phyloP scores from a whole-genome alignment of 179 eudicot species.

The Pouteria campechiana region DNA sequence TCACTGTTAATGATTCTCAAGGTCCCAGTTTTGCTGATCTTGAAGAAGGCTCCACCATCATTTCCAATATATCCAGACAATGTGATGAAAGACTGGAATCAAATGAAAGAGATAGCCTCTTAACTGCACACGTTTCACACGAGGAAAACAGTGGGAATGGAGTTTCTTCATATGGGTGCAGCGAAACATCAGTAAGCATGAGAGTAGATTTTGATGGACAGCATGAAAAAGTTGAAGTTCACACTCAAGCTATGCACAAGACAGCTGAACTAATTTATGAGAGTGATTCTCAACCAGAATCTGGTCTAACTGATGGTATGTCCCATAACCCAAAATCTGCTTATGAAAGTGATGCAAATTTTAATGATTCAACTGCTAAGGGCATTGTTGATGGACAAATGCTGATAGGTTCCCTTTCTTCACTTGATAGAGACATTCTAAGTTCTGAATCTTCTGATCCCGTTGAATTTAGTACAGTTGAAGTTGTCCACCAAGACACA shows the following conservation, averaged over 20 bases:
- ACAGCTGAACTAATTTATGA: slow-evolving; percentile 5
- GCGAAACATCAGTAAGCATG: slow-evolving; percentile 8
- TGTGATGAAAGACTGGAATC: not conserved
- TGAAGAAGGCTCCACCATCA: not conserved
- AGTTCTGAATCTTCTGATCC: too few species aligned
- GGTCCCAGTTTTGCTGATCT: slow-evolving; percentile 1
- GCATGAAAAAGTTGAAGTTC: not conserved
- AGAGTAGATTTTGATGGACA: slow-evolving; percentile 2
- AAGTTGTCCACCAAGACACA: too few species aligned
- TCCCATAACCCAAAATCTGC: too few species aligned
- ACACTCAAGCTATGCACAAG: slow-evolving; percentile 1
- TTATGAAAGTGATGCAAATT: slow-evolving; percentile 3
- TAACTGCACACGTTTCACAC: not conserved
- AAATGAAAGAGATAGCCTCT: not conserved
- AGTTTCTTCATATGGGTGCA: slow-evolving; percentile 1
- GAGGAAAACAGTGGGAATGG: slow-evolving; percentile 7
- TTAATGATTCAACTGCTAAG: slow-evolving; percentile 7
- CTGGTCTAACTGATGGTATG: slow-evolving; percentile 11
- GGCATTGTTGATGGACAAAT: too few species aligned
- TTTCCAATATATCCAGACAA: too few species aligned
- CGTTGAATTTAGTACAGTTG: too few species aligned
- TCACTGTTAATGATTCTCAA: not conserved
- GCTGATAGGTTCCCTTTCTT: too few species aligned
- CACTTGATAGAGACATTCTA: too few species aligned
- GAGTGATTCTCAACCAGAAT: slow-evolving; percentile 11